Evolutionary conservation across 257 asterid species (phyloP).

Genomic region (Craterostigma plantagineum): DNA sequence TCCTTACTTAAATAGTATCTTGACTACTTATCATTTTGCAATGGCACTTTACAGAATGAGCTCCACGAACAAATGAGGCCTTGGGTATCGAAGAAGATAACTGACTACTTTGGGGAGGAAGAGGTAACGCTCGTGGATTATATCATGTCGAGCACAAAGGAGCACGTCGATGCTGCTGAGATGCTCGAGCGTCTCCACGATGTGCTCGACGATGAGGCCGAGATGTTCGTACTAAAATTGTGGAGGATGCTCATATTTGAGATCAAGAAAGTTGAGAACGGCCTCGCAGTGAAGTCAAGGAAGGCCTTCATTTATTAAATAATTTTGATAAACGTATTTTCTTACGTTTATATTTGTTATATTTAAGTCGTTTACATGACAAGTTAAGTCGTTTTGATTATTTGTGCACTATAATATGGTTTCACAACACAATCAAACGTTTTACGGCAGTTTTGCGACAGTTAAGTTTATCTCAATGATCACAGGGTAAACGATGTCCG

Average conservation of each 20-base stretch:
- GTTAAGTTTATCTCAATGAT: too few species aligned
- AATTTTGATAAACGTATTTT: too few species aligned
- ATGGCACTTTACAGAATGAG: conserved; percentile 33
- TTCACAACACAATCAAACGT: too few species aligned
- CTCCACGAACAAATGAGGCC: conserved; percentile 82
- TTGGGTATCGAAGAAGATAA: conserved; percentile 90
- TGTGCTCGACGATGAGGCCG: conserved; percentile 95
- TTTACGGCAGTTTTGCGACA: too few species aligned
- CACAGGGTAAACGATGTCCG: too few species aligned
- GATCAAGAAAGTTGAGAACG: conserved; percentile 85
- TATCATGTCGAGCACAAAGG: conserved; percentile 80
- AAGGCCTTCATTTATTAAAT: too few species aligned
- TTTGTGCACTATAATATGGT: too few species aligned
- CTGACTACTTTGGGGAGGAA: conserved; percentile 87
- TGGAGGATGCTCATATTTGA: conserved; percentile 99
- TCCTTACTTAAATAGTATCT: too few species aligned
- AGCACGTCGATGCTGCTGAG: conserved; percentile 76
- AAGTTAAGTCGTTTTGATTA: too few species aligned
- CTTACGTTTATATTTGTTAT: too few species aligned
- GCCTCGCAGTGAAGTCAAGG: conserved; percentile 41
- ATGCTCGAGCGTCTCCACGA: conserved; percentile 88
- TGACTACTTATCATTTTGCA: too few species aligned
- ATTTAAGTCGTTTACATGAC: too few species aligned
- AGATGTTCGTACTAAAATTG: conserved; percentile 97
- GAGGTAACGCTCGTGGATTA: conserved; percentile 82